Percentiles rank a stretch among this genome's conserved stretches.
Evolutionary conservation across 805 yeast genomes (phyloP).

Genomic region (Myxozyma geophila): DNA sequence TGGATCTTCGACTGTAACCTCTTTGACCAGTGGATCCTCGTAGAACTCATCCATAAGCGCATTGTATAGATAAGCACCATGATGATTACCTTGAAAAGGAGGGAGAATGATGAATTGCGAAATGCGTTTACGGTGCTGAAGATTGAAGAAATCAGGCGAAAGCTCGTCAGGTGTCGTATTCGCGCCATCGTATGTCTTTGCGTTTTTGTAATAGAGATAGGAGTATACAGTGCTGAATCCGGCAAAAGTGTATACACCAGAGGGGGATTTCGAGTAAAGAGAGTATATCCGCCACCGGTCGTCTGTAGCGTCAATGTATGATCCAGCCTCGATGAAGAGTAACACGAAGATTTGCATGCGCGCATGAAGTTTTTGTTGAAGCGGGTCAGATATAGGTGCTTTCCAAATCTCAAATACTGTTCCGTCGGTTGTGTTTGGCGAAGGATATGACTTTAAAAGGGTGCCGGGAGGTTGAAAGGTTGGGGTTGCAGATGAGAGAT

Average conservation of each 20-base stretch:
- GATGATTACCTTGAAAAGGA: constrained; percentile 71
- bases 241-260: constrained; percentile 52
- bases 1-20: constrained; percentile 92
- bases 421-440: constrained; percentile 39
- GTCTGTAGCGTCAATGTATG: constrained; percentile 79
- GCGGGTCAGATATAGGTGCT: constrained; percentile 49
- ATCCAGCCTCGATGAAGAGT: constrained; percentile 91
- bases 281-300: constrained; percentile 79
- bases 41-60: constrained; percentile 61
- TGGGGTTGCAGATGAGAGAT: constrained; percentile 7
- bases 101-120: constrained; percentile 88
- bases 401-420: constrained; percentile 59
- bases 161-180: constrained; percentile 13
- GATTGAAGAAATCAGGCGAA: constrained; percentile 19
- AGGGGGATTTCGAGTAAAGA: constrained; percentile 45
- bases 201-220: constrained; percentile 75
- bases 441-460: constrained; percentile 45
- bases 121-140: constrained; percentile 66
- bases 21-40: constrained; percentile 57
- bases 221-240: constrained; percentile 86
- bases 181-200: constrained; percentile 53
- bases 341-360: constrained; percentile 80
- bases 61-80: constrained; percentile 70
- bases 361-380: constrained; percentile 59
- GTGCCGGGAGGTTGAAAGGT: constrained; percentile 37